Evolutionary conservation across 305 asterid genomes (phyloP), one percentile per base, ranked within the genome.

Genomic region (Solanum hybrid): DNA sequence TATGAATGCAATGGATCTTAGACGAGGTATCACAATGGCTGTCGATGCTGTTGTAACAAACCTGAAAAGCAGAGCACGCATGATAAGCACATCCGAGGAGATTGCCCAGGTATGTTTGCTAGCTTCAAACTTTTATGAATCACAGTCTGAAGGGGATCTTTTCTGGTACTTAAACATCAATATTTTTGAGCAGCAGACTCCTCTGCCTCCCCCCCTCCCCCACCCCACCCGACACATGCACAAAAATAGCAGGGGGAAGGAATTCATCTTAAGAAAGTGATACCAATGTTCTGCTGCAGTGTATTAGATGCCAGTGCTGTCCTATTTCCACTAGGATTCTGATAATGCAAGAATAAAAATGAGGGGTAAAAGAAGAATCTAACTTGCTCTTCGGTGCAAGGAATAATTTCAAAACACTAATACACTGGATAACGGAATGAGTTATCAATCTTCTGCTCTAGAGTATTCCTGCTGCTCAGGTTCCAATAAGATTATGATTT

Each of bases 21-120:
- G 97, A 75, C 95, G 96, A 71, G 97, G 97, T 77, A 93, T 95
- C 79, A 91, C 94, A 88, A 92, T 93, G 94, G 97, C 96, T 86
- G 96, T 95, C 24, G 97, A 95, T 90, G 81, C 92, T 64, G 97
- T 95, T n/a, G 96, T 95, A 26, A 88, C 95, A 19, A 92, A 93
- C 89, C 92, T 95, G 88, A 95, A 95, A 89, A 95, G 97, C 92
- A 93, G 94, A 89, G 94, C 97, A 36, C 92, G 95, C 37, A 95
- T 94, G 97, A 95, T 95, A 36, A 94, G 96, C 93, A 94, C 96
- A 32, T 93, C 97, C 2, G 96, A 95, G 91, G 97, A 95, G 91
- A 95, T 95, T 42, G 94, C 97, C 0, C 97, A 95, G 97, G 96
- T 95, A 86, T 78, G 5, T 31, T 66, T 79, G 66, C 26, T 72